Evolutionary conservation across 2,329 filamentous ascomycete species (phyloP).

Genomic region (Drechmeria coniospora): DNA sequence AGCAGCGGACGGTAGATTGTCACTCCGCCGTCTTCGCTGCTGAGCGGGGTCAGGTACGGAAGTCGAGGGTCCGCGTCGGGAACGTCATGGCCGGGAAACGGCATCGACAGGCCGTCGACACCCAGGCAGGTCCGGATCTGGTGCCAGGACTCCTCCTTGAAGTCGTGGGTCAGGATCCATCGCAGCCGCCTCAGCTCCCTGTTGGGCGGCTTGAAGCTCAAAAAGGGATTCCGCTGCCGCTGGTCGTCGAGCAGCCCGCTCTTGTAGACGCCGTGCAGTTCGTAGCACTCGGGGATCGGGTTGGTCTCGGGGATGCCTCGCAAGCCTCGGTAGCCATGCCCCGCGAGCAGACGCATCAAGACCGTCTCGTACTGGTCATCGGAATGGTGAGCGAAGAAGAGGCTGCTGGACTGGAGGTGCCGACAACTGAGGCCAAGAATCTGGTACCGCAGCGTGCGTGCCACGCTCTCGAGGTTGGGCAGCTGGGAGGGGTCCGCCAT

Average conservation of each 20-base stretch:
- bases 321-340: conserved; percentile 55
- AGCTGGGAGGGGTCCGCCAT: conserved; percentile 20
- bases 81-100: conserved; percentile 12
- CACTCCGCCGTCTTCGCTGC: conserved; percentile 50
- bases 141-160: conserved; percentile 8
- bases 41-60: conserved; percentile 19
- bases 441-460: conserved; percentile 60
- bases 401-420: conserved; percentile 31
- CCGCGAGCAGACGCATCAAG: conserved; percentile 57
- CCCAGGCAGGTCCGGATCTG: conserved; percentile 5
- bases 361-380: conserved; percentile 90
- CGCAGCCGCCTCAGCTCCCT: conserved; percentile 16
- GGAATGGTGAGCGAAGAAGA: conserved; percentile 73
- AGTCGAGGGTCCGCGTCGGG: conserved; percentile 7
- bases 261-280: conserved; percentile 54
- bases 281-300: conserved; percentile 72
- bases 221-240: conserved; percentile 15
- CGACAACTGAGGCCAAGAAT: conserved; percentile 48
- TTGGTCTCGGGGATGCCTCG: conserved; percentile 49
- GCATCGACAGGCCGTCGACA: conserved; percentile 9
- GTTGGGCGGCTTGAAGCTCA: conserved; percentile 19
- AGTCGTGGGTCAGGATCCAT: conserved; percentile 13
- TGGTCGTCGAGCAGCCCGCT: conserved; percentile 43
- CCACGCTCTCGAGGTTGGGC: conserved; percentile 60
- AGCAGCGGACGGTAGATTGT: conserved; percentile 55